phyloP scores from a whole-genome alignment of 352 stramenopile genomes.

The Pythium guiyangense region DNA sequence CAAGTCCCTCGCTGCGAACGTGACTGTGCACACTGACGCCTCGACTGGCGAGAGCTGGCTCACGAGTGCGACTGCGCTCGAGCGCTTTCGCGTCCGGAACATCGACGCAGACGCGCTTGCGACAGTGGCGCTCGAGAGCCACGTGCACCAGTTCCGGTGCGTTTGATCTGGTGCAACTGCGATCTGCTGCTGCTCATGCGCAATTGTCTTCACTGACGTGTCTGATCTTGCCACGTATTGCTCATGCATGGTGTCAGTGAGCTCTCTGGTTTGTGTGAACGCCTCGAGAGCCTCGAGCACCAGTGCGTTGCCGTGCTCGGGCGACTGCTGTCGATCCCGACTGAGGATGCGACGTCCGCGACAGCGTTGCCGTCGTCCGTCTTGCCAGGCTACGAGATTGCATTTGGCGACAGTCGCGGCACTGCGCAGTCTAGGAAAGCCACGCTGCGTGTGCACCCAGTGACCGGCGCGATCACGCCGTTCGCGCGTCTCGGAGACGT shows the following conservation, averaged over 20 bases:
- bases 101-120: neutral
- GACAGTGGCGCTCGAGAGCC: neutral
- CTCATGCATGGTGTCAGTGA: too few relatives aligned
- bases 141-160: too few relatives aligned
- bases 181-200: too few relatives aligned
- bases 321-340: slow-evolving; percentile 5
- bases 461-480: neutral
- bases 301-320: too few relatives aligned
- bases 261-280: too few relatives aligned
- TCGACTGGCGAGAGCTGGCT: slow-evolving; percentile 10
- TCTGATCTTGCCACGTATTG: too few relatives aligned
- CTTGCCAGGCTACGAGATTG: slow-evolving; percentile 3
- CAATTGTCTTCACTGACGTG: too few relatives aligned
- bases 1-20: slow-evolving; percentile 10
- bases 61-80: slow-evolving; percentile 3
- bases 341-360: neutral
- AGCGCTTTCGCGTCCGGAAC: neutral
- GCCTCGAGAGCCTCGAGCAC: too few relatives aligned
- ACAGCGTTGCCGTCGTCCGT: neutral
- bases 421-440: neutral
- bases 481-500: neutral
- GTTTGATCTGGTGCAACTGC: too few relatives aligned
- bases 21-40: neutral
- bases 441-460: neutral
- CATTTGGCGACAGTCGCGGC: slow-evolving; percentile 6